These are phyloP conservation scores for Eucalyptus polybractea DNA, from an alignment of 345 rosid genomes.

Conservation along the genomic window DNA sequence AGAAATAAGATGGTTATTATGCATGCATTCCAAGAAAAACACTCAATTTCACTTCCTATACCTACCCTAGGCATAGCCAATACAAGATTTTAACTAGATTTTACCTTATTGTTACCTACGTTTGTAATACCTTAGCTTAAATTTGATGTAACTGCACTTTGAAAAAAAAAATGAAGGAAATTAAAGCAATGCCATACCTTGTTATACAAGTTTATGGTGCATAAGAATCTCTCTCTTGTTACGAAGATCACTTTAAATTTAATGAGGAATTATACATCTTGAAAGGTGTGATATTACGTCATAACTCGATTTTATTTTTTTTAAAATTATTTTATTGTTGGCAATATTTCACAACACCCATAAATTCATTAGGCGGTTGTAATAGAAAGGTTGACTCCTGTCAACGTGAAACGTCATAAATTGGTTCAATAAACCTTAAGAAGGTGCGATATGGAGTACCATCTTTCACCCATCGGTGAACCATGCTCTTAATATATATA, in stretches of 20 bases:
- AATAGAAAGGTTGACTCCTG: background rate
- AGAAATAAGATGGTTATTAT: too few species aligned
- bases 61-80: too few species aligned
- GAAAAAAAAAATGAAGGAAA: background rate
- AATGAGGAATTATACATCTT: background rate
- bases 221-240: background rate
- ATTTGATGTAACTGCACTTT: background rate
- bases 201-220: background rate
- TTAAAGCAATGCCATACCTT: background rate
- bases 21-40: fast-evolving
- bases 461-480: background rate
- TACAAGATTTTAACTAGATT: background rate
- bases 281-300: background rate
- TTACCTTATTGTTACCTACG: background rate
- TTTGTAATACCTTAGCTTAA: background rate
- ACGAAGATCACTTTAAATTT: background rate
- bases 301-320: background rate
- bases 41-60: background rate
- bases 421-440: background rate
- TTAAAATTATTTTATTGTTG: background rate
- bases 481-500: background rate
- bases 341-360: background rate
- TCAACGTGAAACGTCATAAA: background rate
- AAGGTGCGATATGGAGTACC: background rate
- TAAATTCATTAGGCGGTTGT: background rate